Base-by-base conservation (phyloP, 768 basidiomycete genomes). In the Leccinum broughii region DNA sequence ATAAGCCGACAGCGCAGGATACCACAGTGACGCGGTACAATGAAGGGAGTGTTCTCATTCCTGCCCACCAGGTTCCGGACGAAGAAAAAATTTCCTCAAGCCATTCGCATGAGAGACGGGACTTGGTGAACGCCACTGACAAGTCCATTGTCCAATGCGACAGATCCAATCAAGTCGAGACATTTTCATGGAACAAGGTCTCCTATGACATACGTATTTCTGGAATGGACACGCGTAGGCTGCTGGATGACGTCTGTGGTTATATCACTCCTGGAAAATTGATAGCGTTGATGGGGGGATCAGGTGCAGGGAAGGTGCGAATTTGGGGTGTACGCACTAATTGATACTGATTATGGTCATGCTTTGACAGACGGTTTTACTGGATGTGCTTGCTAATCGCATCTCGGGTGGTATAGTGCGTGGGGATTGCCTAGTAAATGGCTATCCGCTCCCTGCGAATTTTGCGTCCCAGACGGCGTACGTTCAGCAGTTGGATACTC, bases 151-250 rank as follows among this genome's bases (percentile, higher is more conserved):
- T 49, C 14, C 2, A 26, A 13, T 20, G 24, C 0, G 80, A 78
- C 62, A 46, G 22, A 8, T 20, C 41, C 17, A 51, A 2, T n/a
- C 30, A 3, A 76, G 75, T 69, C n/a, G 80, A 87, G 61, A 77
- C 87, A 3, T 94, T 95, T 74, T 90, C 92, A 1, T 95, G 92
- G 91, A 80, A 85, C 54, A 76, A 85, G 60, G 65, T 93, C 52
- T 77, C 78, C 58, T 95, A 94, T 71, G 80, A 80, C 51, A 85
- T 93, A 2, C 80, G 82, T 2, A 66, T 73, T 50, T 52, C 63
- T 0, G 67, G 68, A 37, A 72, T 70, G 11, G 55, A 59, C 1
- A 77, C 85, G 32, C 76, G 82, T 22, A 74, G 67, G 32, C 69
- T 83, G 0, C 73, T 83, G 24, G 75, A 82, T 64, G 69, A 79